Base-by-base conservation (phyloP, 2,329 filamentous ascomycete genomes). In the Ceratocystis harringtonii region DNA sequence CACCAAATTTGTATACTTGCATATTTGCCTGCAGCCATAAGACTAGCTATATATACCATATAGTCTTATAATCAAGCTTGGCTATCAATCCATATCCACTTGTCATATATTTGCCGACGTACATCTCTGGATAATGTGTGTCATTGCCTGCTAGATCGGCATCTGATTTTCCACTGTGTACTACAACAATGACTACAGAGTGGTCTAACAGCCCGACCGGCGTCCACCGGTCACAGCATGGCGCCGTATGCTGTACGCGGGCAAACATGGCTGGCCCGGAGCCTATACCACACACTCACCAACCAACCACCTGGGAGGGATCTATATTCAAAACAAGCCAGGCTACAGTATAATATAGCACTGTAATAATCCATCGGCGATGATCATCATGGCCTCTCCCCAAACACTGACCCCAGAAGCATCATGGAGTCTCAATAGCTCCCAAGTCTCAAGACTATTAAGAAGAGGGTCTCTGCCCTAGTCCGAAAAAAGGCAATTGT, bases 101-200 rank as follows among this genome's bases (percentile, higher is more conserved):
- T 57, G 52, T 57, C 52, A 57, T 25, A 57, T 57, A 57, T 30
- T 57, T 32, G 52, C 52, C 52, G 52, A 30, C 28, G 52, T 17
- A 57, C 30, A 57, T 32, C 52, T 5, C 22, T 57, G 52, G 22
- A 57, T 57, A 57, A 57, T 57, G 25, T 57, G 52, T 57, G 52
- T 57, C 52, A 57, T 57, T 28, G 7, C 52, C 30, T 57, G 22
- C 25, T 57, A 57, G 52, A 57, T 57, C 52, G 52, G 52, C 52
- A 30, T 58, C 28, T 58, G 10, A 5, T 7, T 52, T 52, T 52
- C 25, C 8, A 8, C 22, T 58, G 28, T 58, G 55, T 58, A 58
- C 55, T 30, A 58, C 25, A 17, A 58, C 28, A 58, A 58, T 58
- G 55, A 58, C 55, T 32, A 36, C 28, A 58, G 55, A 58, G 55